These are phyloP conservation scores for Candida alai DNA, from an alignment of 805 yeast species.

Conservation along the genomic window DNA sequence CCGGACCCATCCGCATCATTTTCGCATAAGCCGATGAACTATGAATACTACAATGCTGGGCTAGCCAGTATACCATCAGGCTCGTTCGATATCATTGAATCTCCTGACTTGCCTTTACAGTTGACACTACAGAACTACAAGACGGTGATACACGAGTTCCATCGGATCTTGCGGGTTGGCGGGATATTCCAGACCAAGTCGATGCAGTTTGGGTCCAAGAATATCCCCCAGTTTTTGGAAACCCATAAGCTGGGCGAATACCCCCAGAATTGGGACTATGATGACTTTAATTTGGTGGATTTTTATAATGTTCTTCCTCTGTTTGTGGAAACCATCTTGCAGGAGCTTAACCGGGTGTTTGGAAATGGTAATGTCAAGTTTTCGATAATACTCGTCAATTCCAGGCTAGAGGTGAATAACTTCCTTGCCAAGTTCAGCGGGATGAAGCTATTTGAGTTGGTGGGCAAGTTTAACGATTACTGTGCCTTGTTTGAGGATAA, in stretches of 20 bases:
- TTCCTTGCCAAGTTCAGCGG: slow-evolving; percentile 27
- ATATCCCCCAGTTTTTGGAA: slow-evolving; percentile 11
- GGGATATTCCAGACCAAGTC: slow-evolving; percentile 24
- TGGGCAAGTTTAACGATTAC: slow-evolving; percentile 28
- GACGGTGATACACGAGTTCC: slow-evolving; percentile 26
- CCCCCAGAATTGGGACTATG: slow-evolving; percentile 7
- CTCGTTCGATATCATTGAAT: slow-evolving; percentile 34
- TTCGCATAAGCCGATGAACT: slow-evolving; percentile 28
- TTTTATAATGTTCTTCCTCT: slow-evolving; percentile 23
- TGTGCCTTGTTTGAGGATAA: slow-evolving; percentile 17
- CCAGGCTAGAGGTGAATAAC: slow-evolving; percentile 26
- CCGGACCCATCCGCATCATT: slow-evolving; percentile 16
- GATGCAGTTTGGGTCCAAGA: slow-evolving; percentile 8
- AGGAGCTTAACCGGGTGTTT: slow-evolving; percentile 23
- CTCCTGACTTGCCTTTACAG: slow-evolving; percentile 34
- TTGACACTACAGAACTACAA: slow-evolving; percentile 23
- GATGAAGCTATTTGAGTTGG: slow-evolving; percentile 28
- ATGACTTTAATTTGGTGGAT: slow-evolving; percentile 6
- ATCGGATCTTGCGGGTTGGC: slow-evolving; percentile 32
- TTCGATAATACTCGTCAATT: slow-evolving; percentile 25
- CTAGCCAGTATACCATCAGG: slow-evolving; percentile 23
- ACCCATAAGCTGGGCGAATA: slow-evolving; percentile 5
- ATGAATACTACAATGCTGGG: slow-evolving; percentile 23
- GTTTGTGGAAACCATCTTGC: slow-evolving; percentile 19
- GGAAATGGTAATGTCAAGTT: slow-evolving; percentile 32